Conservation (phyloP, 164 flowering plant species). For the Vitis rotundifolia region DNA sequence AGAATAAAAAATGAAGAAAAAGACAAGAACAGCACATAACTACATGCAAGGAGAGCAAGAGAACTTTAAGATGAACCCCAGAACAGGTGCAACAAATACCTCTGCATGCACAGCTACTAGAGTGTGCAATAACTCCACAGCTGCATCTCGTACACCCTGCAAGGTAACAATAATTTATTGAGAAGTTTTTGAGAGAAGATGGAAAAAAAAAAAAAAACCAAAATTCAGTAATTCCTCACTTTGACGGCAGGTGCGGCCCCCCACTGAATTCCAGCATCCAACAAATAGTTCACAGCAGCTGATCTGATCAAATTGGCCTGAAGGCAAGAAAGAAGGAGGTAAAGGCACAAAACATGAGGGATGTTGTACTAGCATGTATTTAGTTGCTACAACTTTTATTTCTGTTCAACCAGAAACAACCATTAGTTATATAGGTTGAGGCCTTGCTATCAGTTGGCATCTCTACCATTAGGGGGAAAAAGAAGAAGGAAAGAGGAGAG, state of each 20-base stretch:
- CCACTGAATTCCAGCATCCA: slow-evolving; percentile 96
- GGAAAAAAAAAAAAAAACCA: not conserved
- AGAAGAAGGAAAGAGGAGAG: no score
- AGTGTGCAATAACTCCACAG: slow-evolving; percentile 88
- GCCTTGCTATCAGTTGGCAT: no score
- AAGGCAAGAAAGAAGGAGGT: slow-evolving; percentile 1
- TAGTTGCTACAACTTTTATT: not conserved
- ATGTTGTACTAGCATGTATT: not conserved
- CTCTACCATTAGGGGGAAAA: no score
- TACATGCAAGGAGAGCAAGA: not conserved
- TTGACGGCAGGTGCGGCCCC: slow-evolving; percentile 89
- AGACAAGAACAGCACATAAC: not conserved
- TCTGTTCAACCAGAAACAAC: no score
- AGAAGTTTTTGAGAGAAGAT: not conserved
- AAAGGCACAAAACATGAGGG: not conserved
- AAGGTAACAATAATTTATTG: slow-evolving; percentile 8
- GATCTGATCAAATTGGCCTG: slow-evolving; percentile 88
- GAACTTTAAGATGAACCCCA: not conserved
- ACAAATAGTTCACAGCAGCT: slow-evolving; percentile 73
- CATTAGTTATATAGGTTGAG: no score
- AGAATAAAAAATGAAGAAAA: no score
- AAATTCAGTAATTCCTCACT: slow-evolving; percentile 40
- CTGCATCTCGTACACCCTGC: slow-evolving; percentile 96
- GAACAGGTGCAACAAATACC: slow-evolving; percentile 41
- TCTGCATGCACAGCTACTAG: slow-evolving; percentile 97